Conservation (phyloP, 108 stramenopile species). For the Nitzschia putrida region DNA sequence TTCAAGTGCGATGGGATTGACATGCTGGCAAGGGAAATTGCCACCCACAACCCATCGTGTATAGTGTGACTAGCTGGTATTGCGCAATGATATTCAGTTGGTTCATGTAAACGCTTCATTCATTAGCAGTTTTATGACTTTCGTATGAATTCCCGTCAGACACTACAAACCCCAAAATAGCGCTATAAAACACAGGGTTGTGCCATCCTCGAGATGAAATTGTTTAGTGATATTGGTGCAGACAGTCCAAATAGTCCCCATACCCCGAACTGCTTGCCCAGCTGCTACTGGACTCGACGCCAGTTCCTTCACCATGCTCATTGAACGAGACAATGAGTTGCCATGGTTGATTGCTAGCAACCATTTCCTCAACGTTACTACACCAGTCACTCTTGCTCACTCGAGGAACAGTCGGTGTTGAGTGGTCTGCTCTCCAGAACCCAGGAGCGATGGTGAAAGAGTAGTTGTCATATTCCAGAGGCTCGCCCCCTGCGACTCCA, state of each 20-base stretch:
- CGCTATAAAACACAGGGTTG: no score
- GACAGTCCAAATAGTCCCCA: slow-evolving; percentile 39
- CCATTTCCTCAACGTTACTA: slow-evolving; percentile 31
- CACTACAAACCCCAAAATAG: no score
- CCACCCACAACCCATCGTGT: no score
- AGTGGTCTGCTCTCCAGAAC: slow-evolving; percentile 34
- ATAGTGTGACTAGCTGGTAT: no score
- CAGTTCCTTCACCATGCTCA: slow-evolving; percentile 38
- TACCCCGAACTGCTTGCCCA: slow-evolving; percentile 38
- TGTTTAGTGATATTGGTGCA: slow-evolving; percentile 28
- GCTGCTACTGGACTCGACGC: slow-evolving; percentile 26
- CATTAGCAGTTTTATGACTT: no score
- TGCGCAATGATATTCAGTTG: no score
- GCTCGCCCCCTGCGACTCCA: slow-evolving; percentile 13
- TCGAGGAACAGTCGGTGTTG: slow-evolving; percentile 14
- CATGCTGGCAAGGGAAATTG: no score
- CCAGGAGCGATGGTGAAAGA: slow-evolving; percentile 42
- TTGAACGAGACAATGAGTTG: slow-evolving; percentile 45
- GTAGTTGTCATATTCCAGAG: slow-evolving; percentile 14
- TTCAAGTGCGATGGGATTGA: no score
- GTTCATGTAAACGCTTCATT: no score
- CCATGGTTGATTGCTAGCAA: slow-evolving; percentile 33
- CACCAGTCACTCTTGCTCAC: slow-evolving; percentile 19
- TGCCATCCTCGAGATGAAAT: no score
- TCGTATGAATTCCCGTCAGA: no score